These are phyloP conservation scores for Fraxinus angustifolia DNA, from an alignment of 305 asterid genomes.

Conservation along the genomic window DNA sequence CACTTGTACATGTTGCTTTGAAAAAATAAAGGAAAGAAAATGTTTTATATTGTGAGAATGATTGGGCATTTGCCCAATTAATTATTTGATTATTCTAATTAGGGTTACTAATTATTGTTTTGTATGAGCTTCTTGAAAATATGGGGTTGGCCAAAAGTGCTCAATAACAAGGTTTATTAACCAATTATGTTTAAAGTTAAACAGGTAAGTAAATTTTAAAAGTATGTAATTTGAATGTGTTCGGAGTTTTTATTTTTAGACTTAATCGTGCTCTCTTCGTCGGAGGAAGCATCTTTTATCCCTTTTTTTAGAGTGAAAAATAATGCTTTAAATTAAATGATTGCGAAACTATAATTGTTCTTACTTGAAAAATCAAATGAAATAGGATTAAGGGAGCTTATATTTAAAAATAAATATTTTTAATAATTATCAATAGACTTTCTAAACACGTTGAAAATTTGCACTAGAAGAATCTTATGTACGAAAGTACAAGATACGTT, in stretches of 20 bases:
- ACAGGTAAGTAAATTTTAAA: neutral
- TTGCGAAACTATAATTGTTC: neutral
- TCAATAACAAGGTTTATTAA: neutral
- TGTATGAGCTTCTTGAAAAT: neutral
- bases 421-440: too few relatives aligned
- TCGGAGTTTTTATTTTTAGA: too few relatives aligned
- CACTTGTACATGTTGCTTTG: conserved; percentile 35
- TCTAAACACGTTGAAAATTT: neutral
- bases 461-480: neutral
- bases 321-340: neutral
- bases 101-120: neutral
- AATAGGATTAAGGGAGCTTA: neutral
- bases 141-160: neutral
- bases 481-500: neutral
- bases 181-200: neutral
- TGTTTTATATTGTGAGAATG: conserved; percentile 29
- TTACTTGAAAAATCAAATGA: neutral
- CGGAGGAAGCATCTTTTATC: neutral
- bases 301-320: neutral
- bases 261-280: too few relatives aligned
- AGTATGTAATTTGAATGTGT: neutral
- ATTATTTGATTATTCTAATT: conserved; percentile 10
- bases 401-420: neutral
- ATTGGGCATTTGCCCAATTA: conserved; percentile 41
- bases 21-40: neutral